Base-by-base conservation (phyloP, 2,329 filamentous ascomycete genomes). In the Trichoderma oligosporum region DNA sequence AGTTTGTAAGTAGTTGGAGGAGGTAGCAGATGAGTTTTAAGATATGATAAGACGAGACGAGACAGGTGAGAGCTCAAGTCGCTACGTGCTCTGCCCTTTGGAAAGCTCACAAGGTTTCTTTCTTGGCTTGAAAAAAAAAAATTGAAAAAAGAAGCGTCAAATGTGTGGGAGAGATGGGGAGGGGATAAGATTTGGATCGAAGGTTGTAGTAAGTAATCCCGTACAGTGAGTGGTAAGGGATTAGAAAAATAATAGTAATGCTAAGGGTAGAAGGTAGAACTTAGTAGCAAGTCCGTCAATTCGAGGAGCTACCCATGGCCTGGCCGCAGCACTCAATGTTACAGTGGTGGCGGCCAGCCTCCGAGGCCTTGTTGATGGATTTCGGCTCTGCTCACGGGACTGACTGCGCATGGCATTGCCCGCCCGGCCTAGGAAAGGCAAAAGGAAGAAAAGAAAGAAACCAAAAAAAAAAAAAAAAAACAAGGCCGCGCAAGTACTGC, bases 161-260 rank as follows among this genome's bases (percentile, higher is more conserved):
- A 51, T 41, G 54, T 57, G 35, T 60, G 58, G 47, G 55, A 60
- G 41, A 59, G 14, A 41, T 54, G 33, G 42, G 48, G 36, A 44
- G 54, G 41, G 57, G 49, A 33, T 41, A 55, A 48, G 57, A 44
- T 39, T 35, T 35, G 31, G 57, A 56, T 46, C 36, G 56, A 45
- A 38, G 48, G 35, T 29, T 20, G 27, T 25, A 53, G 44, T 45
- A 54, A n/a, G 42, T 27, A 6, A n/a, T n/a, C n/a, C n/a, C 35
- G 52, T 47, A 46, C 33, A 47, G 52, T 35, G 39, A 46, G n/a
- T 14, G 42, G 42, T 38, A 56, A 18, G 49, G 36, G 38, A 54
- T 44, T 16, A 18, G 27, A 20, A 46, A 31, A 31, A 42, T 16
- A 35, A 18, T 18, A 36, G 31, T 44, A 53, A 42, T 53, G 18